These are phyloP conservation scores for Vitis hybrid DNA, from an alignment of 177 flowering plant species.

Conservation along the genomic window DNA sequence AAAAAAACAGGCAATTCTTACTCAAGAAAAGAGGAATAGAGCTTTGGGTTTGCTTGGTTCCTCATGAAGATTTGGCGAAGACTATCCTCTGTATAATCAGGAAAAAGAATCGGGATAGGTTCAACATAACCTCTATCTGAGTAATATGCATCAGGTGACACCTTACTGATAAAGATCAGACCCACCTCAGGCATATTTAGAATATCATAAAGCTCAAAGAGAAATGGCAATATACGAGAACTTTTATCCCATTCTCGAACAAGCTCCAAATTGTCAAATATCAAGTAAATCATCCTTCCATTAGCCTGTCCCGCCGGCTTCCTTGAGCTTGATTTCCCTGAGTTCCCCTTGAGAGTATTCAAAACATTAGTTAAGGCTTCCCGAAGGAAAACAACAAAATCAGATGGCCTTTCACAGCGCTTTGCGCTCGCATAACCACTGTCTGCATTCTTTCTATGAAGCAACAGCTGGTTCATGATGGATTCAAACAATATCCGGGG, in stretches of 20 bases:
- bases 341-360: conserved; percentile 36
- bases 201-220: conserved; percentile 61
- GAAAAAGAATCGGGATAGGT: conserved; percentile 65
- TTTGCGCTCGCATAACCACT: conserved; percentile 74
- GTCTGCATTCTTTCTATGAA: conserved; percentile 50
- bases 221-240: conserved; percentile 49
- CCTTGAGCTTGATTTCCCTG: conserved; percentile 30
- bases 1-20: conserved; percentile 34
- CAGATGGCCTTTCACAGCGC: conserved; percentile 81
- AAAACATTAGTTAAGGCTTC: conserved; percentile 55
- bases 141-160: conserved; percentile 70
- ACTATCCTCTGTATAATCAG: conserved; percentile 73
- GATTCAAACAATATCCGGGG: conserved; percentile 81
- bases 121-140: conserved; percentile 60
- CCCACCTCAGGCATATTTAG: conserved; percentile 86
- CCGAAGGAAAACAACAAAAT: conserved; percentile 69
- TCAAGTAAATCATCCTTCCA: conserved; percentile 80
- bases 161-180: conserved; percentile 67
- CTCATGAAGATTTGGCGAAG: conserved; percentile 69
- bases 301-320: conserved; percentile 25
- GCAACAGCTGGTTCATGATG: conserved; percentile 66
- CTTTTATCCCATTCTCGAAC: conserved; percentile 84
- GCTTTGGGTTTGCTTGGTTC: conserved; percentile 64
- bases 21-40: conserved; percentile 84
- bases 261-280: conserved; percentile 80